Evolutionary conservation across 2,329 filamentous ascomycete genomes (phyloP), one percentile per base, ranked within the genome.

Genomic region (Neofusicoccum cordaticola): DNA sequence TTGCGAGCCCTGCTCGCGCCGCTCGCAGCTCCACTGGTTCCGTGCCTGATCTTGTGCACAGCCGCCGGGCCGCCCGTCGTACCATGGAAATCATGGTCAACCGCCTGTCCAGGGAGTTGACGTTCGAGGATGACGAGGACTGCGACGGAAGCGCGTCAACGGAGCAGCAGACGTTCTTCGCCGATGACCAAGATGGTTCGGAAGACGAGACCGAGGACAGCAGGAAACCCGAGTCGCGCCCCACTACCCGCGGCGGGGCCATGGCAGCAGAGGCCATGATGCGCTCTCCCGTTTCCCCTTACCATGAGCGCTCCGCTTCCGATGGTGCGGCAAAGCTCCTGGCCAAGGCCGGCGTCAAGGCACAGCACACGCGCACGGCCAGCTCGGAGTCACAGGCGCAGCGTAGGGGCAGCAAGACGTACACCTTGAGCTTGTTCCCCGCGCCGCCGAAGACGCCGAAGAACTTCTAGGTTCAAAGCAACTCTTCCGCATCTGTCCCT

Each of bases 1-100:
- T 75, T 71, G 74, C 70, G 61, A 73, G 74, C 15, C 72, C 74
- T 3, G 63, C 74, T 11, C 73, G 74, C 37, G 74, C 73, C 37
- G 77, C 75, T 51, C 74, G 74, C 35, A 74, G 75, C 66, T 78
- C 76, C 27, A 72, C 73, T 35, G 75, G 75, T 19, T 77, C 75
- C 58, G 67, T 78, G 13, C 76, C 76, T 15, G 76, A 78, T 19
- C 71, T 78, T 8, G 71, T 78, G 1, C 73, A 76, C 72, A 72
- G 75, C 39, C 72, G 74, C 37, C 72, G 71, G 11, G 70, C 70
- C 48, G 70, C 70, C 48, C 71, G 74, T 9, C 73, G 69, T 31
- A 72, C 75, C 34, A 73, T 75, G 60, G 74, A 72, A 52, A 47
- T 71, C 13, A 68, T 71, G 27, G 71, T 73, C 5, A 75, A 78